Base-by-base conservation (phyloP, 805 yeast genomes). In the Metschnikowia lachancei region DNA sequence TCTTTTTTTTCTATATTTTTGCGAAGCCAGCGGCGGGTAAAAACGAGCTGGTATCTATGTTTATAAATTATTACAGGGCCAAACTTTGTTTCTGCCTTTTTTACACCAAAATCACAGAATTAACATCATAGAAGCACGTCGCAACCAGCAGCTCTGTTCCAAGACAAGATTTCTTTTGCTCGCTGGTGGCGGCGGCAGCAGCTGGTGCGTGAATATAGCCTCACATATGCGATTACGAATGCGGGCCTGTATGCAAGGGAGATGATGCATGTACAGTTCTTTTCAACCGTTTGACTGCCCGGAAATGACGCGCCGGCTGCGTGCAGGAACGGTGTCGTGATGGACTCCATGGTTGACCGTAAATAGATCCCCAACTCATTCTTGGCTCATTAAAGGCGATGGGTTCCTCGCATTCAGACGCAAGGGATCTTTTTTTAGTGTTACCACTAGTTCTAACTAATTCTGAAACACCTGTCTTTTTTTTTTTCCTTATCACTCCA, bases 201-300 rank as follows among this genome's bases (percentile, higher is more conserved):
- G 46, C 33, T 26, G 41, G 41, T 34, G 46, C 46, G 6, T 34
- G 26, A 30, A 22, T 32, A 20, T 31, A 12, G 28, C 13, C 35
- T 18, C 22, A 17, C 46, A 38, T 32, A 29, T 14, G 5, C 14
- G 39, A 33, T 39, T 39, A 38, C 47, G 39, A 44, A 39, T 20
- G 35, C 14, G 10, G 13, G 26, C 28, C 13, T 43, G 32, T 32
- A 36, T 43, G 24, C 37, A 31, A 17, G 8, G n/a, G 11, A 24
- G 11, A 26, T 12, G 12, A 30, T 39, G 47, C 47, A 38, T 39
- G 31, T 28, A 43, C 35, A 34, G 19, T 34, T 39, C 36, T 20
- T 36, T 38, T 33, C 32, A 39, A 30, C 35, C 39, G 39, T 38
- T 44, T 39, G 47, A 20, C 32, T 39, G 28, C 39, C 42, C 43